These are phyloP conservation scores for Saprolegnia parasitica DNA, from an alignment of 352 stramenopile species.

Conservation along the genomic window DNA sequence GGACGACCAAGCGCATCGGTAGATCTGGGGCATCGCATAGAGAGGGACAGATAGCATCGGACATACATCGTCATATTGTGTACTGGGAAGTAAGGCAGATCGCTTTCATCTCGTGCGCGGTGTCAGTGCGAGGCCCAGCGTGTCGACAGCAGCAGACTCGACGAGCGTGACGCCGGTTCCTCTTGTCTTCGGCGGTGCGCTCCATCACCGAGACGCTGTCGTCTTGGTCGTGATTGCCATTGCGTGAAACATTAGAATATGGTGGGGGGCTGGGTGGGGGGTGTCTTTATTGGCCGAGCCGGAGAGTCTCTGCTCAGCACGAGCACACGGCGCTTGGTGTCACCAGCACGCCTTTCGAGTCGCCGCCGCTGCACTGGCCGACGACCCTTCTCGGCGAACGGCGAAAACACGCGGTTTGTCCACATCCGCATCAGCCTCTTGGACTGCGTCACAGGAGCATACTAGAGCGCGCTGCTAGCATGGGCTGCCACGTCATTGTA, in stretches of 20 bases:
- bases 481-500: constrained; percentile 4
- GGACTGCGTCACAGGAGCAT: not conserved
- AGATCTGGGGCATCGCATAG: no score
- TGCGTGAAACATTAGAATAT: no score
- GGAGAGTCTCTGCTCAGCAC: constrained; percentile 1
- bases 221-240: no score
- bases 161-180: not conserved
- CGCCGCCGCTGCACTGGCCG: not conserved
- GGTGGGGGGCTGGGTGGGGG: no score
- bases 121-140: no score
- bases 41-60: no score
- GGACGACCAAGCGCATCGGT: no score
- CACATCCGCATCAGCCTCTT: constrained; percentile 19
- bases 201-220: constrained; percentile 20
- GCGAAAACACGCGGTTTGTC: constrained; percentile 11
- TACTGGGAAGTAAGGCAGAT: no score
- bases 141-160: no score
- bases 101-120: no score
- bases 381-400: not conserved
- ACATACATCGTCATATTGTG: no score
- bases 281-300: not conserved
- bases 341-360: not conserved
- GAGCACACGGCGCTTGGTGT: not conserved
- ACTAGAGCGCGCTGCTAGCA: not conserved
- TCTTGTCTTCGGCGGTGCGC: not conserved